phyloP scores from a whole-genome alignment of 345 rosid species.

The Rhodomyrtus tomentosa region DNA sequence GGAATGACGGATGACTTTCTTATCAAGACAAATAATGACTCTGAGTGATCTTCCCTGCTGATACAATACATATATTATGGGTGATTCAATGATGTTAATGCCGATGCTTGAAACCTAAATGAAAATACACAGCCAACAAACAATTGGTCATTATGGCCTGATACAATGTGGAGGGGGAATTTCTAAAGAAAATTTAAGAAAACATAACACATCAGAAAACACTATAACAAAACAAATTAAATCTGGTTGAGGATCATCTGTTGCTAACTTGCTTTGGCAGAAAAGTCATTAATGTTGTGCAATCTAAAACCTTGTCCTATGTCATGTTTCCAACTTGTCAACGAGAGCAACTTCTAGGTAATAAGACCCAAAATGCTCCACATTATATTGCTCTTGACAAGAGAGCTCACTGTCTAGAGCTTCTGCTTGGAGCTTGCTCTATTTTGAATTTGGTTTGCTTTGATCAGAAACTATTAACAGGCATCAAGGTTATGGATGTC shows the following conservation, averaged over 20 bases:
- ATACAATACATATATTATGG: too few relatives aligned
- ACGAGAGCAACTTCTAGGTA: not conserved
- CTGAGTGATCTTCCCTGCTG: not conserved
- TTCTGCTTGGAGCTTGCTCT: not conserved
- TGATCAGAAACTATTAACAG: not conserved
- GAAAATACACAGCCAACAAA: not conserved
- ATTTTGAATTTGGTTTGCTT: not conserved
- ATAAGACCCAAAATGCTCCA: not conserved
- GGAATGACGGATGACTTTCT: not conserved
- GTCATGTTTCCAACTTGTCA: not conserved
- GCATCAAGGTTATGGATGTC: not conserved
- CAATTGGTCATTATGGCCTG: not conserved
- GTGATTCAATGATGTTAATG: not conserved
- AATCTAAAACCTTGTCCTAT: not conserved
- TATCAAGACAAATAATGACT: not conserved
- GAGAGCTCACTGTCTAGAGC: not conserved
- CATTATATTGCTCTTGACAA: not conserved
- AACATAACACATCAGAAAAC: not conserved
- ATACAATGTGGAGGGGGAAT: not conserved
- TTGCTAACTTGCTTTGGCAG: not conserved
- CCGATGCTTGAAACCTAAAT: not conserved
- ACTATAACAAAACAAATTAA: not conserved
- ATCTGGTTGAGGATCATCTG: not conserved
- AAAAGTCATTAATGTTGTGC: not conserved
- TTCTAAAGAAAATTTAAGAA: not conserved